Percentiles rank a stretch among this genome's conserved stretches.
Conservation (phyloP, 345 rosid genomes). For the Eucalyptus tenuipes region DNA sequence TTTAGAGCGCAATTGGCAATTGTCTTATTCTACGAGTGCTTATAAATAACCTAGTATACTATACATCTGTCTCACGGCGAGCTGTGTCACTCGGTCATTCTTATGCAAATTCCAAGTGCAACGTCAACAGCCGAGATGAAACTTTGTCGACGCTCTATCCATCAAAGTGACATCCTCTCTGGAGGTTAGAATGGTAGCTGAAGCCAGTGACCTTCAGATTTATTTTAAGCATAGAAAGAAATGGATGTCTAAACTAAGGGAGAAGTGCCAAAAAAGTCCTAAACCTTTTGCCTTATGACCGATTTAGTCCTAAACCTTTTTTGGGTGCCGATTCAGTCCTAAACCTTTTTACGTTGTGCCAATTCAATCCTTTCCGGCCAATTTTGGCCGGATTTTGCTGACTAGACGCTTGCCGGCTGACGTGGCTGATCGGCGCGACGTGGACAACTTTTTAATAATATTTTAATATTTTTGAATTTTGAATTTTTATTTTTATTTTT, state of each 20-base stretch:
- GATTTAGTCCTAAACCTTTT: too few relatives aligned
- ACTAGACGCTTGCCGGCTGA: too few relatives aligned
- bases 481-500: too few relatives aligned
- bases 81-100: not conserved
- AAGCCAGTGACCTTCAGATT: not conserved
- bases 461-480: too few relatives aligned
- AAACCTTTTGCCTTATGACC: too few relatives aligned
- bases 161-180: not conserved
- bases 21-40: not conserved
- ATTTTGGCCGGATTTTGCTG: too few relatives aligned
- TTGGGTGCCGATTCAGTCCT: too few relatives aligned
- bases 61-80: not conserved
- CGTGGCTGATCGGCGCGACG: too few relatives aligned
- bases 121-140: not conserved
- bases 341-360: too few relatives aligned
- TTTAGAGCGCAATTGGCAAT: not conserved
- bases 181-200: not conserved
- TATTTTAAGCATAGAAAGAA: not conserved
- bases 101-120: not conserved
- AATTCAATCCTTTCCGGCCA: too few relatives aligned
- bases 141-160: not conserved
- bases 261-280: too few relatives aligned
- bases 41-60: not conserved
- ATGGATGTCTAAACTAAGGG: not conserved
- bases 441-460: too few relatives aligned